Evolutionary conservation across 1,139 yeast species (phyloP), one percentile per base, ranked within the genome.

Genomic region (Protomyces arabidopsidicola): DNA sequence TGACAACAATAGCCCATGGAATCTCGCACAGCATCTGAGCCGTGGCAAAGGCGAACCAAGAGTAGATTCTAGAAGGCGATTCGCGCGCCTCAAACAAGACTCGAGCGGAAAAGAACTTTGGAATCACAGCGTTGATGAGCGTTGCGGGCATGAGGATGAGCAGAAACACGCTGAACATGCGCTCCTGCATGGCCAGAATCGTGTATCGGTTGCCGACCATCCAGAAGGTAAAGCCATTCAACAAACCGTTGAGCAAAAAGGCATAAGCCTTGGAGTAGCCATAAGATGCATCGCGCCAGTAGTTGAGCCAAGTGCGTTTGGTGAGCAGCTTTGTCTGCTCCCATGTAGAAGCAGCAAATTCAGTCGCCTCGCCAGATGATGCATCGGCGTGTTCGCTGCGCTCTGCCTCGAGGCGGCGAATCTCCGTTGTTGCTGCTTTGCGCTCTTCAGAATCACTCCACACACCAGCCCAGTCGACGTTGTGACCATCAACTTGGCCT

Each of bases 231-330:
- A 83, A 82, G 27, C 87, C 86, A 68, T 80, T 77, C 57, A 82
- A 77, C 56, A 83, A 75, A 59, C 85, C 86, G 67, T 77, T 75
- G 54, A 74, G 63, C 22, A 75, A 55, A 38, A 83, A 77, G 71
- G 87, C 78, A 68, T 82, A 76, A 27, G 85, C 63, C 76, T 87
- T 87, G 61, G 89, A 79, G 81, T 86, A 86, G 57, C 86, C 81
- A 73, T 86, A 87, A 31, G 78, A 71, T 18, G 93, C 93, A 18
- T 88, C 80, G 77, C 95, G 82, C 87, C 88, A 87, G 72, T 84
- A 82, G 72, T 85, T 88, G 70, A 83, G 80, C 69, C 85, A 75
- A 48, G 82, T 84, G 59, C 84, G 77, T 60, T 74, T 68, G 22
- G 84, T 77, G 39, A 86, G 90, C 66, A 80, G 69, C 31, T 70